Evolutionary conservation across 768 basidiomycete species (phyloP).

Genomic region (Suillus clintonianus): DNA sequence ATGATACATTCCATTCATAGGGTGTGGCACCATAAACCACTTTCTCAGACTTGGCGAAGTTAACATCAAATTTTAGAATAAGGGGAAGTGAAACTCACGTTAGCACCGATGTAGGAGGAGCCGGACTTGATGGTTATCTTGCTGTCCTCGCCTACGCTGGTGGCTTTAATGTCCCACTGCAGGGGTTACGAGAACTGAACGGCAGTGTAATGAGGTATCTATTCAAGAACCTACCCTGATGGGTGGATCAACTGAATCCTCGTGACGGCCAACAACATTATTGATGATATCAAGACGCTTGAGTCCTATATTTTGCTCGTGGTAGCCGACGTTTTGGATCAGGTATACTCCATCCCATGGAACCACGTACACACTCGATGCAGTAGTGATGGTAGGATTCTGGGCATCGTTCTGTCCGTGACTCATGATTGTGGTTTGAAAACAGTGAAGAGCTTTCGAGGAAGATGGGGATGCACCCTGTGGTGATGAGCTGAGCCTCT

Average conservation of each 20-base stretch:
- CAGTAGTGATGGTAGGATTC: no score
- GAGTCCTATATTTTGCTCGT: neutral
- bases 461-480: neutral
- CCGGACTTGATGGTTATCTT: neutral
- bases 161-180: neutral
- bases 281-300: fast-evolving
- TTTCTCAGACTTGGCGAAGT: neutral
- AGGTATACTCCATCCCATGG: neutral
- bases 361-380: no score
- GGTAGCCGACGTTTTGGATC: neutral
- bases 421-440: neutral
- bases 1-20: neutral
- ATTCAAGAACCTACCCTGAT: neutral
- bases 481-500: neutral
- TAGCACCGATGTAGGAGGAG: neutral
- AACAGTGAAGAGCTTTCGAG: neutral
- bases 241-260: neutral
- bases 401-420: no score
- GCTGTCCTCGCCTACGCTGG: no score
- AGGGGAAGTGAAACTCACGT: neutral
- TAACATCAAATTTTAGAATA: neutral
- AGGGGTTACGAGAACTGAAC: neutral
- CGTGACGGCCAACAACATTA: neutral
- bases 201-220: neutral
- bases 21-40: no score